These are phyloP conservation scores for Cylindrodendrum hubeiense DNA, from an alignment of 2,329 filamentous ascomycete genomes.

Conservation along the genomic window DNA sequence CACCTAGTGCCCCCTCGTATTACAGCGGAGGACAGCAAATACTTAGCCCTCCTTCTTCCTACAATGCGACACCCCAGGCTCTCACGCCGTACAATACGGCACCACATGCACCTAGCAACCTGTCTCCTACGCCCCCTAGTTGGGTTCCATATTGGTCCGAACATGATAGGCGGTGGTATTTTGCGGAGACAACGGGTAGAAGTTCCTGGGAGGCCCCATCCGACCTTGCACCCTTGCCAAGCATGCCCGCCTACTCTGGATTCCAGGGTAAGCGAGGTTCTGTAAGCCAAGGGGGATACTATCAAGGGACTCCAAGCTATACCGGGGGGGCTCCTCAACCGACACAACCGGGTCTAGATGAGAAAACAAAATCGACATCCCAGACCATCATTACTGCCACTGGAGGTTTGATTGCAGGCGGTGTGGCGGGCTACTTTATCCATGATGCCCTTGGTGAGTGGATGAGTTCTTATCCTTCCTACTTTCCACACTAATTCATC, in stretches of 20 bases:
- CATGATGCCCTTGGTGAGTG: slow-evolving; percentile 34
- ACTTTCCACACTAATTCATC: neutral
- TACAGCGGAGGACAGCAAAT: no score
- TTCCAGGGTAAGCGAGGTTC: neutral
- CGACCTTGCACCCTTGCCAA: slow-evolving; percentile 4
- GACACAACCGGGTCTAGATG: neutral
- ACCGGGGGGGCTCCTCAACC: neutral
- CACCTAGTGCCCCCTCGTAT: no score
- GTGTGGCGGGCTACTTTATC: slow-evolving; percentile 32
- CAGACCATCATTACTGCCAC: slow-evolving; percentile 21
- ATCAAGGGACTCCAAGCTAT: neutral
- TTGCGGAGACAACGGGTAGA: slow-evolving; percentile 28
- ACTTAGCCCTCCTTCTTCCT: no score
- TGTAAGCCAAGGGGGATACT: neutral
- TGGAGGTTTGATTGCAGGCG: slow-evolving; percentile 31
- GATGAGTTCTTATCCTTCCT: accelerated
- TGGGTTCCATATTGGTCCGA: no score
- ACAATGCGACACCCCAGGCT: no score
- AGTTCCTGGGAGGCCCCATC: slow-evolving; percentile 21
- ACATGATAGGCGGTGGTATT: slow-evolving; percentile 34
- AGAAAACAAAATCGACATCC: slow-evolving; percentile 7
- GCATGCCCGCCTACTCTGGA: slow-evolving; percentile 27
- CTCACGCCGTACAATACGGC: no score
- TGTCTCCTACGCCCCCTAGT: no score
- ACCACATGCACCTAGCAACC: no score